These are phyloP conservation scores for Fusarium burgessii DNA, from an alignment of 2,329 filamentous ascomycete species.

Conservation along the genomic window DNA sequence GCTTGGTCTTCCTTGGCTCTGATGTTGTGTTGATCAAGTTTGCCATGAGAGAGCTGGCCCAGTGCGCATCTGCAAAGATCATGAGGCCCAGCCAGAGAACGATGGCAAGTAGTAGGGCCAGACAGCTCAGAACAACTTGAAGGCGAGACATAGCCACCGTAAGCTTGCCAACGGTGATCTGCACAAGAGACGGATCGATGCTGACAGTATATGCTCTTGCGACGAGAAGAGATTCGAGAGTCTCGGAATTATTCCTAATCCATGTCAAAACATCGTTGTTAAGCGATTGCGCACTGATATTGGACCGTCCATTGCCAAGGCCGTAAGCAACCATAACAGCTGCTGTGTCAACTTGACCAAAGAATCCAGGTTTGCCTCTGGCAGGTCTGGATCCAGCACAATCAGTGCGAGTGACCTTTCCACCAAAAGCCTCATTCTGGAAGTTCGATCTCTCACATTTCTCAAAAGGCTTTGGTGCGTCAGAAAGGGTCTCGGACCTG, in stretches of 20 bases:
- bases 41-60: slow-evolving; percentile 27
- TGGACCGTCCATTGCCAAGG: slow-evolving; percentile 20
- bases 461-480: slow-evolving; percentile 7
- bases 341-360: slow-evolving; percentile 34
- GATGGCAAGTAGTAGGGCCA: slow-evolving; percentile 9
- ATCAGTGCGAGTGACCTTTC: slow-evolving; percentile 16
- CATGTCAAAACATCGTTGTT: slow-evolving; percentile 12
- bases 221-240: neutral
- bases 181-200: slow-evolving; percentile 22
- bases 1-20: neutral
- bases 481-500: slow-evolving; percentile 16
- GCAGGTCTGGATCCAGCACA: neutral
- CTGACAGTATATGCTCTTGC: slow-evolving; percentile 25
- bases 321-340: slow-evolving; percentile 26
- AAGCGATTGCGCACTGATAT: slow-evolving; percentile 24
- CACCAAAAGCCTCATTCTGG: slow-evolving; percentile 35
- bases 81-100: slow-evolving; percentile 20
- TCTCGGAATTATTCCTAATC: neutral
- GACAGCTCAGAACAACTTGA: neutral
- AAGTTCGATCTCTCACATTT: slow-evolving; percentile 11
- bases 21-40: slow-evolving; percentile 27
- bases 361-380: neutral
- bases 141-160: slow-evolving; percentile 28
- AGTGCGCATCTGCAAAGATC: slow-evolving; percentile 24
- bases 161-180: slow-evolving; percentile 27